Conservation (phyloP, 108 stramenopile genomes). For the Nitzschia putrida region DNA sequence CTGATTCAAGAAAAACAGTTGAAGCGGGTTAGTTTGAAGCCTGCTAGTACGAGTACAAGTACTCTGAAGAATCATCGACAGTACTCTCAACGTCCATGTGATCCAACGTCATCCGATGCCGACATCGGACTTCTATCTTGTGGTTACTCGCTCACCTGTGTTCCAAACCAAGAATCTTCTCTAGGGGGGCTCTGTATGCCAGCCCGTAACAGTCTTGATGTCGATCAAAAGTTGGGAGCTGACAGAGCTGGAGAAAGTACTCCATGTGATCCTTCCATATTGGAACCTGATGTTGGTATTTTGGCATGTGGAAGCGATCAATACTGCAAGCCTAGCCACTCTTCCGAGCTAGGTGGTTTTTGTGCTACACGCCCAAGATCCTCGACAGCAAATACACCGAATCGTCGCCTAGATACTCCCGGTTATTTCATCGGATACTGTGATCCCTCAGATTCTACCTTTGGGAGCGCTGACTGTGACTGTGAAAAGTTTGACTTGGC, state of each 20-base stretch:
- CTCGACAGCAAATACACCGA: too few species aligned
- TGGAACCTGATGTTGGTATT: constrained; percentile 13
- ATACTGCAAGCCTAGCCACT: not conserved
- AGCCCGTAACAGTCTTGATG: not conserved
- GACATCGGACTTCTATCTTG: constrained; percentile 14
- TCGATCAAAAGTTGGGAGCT: not conserved
- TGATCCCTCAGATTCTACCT: not conserved
- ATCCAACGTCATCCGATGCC: constrained; percentile 2
- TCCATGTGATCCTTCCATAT: not conserved
- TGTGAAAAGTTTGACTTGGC: not conserved
- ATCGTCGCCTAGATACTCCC: not conserved
- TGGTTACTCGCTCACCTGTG: not conserved
- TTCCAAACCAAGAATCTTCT: not conserved
- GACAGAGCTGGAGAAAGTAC: not conserved
- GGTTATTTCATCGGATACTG: not conserved
- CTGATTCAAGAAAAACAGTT: too few species aligned
- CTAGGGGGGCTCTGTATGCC: constrained; percentile 3
- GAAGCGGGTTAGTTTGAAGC: too few species aligned
- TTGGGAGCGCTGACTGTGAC: not conserved
- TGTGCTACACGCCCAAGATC: not conserved
- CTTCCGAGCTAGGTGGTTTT: not conserved
- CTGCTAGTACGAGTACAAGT: too few species aligned
- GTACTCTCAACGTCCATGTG: not conserved
- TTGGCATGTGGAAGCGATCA: constrained; percentile 3
- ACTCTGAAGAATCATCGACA: not conserved